phyloP scores from a whole-genome alignment of 805 yeast genomes.

The Saturnispora hagleri region DNA sequence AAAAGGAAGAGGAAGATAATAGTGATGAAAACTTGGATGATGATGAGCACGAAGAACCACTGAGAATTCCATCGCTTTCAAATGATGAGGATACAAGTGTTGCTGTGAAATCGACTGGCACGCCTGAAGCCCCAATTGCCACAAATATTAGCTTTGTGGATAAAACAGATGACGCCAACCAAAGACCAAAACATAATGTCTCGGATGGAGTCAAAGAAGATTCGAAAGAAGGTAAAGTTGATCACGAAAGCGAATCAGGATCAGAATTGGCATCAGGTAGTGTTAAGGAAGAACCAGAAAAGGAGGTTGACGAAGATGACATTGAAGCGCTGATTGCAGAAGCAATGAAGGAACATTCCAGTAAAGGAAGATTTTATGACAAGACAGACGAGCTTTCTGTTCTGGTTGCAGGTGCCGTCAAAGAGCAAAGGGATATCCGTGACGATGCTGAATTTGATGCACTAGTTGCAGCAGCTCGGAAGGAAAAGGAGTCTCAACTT shows the following conservation, averaged over 20 bases:
- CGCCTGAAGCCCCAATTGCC: neutral
- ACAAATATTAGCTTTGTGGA: neutral
- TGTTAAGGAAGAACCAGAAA: neutral
- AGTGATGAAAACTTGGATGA: neutral
- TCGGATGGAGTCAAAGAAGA: neutral
- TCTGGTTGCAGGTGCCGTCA: slow-evolving; percentile 2
- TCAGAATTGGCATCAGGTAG: too few relatives aligned
- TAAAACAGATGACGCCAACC: neutral
- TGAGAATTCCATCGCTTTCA: neutral
- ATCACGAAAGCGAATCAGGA: too few relatives aligned
- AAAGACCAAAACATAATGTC: neutral
- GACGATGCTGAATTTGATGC: slow-evolving; percentile 19
- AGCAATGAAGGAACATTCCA: slow-evolving; percentile 4
- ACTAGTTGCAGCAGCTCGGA: slow-evolving; percentile 22
- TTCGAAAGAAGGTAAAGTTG: neutral
- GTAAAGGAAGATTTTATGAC: slow-evolving; percentile 1
- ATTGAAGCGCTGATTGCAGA: slow-evolving; percentile 3
- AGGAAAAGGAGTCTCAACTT: slow-evolving; percentile 14
- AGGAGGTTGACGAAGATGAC: slow-evolving; percentile 4
- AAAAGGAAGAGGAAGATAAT: neutral
- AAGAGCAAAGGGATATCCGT: slow-evolving; percentile 7
- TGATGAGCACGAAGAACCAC: neutral
- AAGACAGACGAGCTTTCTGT: slow-evolving; percentile 5
- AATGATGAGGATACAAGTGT: too few relatives aligned
- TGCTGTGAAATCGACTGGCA: neutral